Evolutionary conservation across 1,139 yeast genomes (phyloP), one percentile per base, ranked within the genome.

Genomic region (Geotrichum siamense): DNA sequence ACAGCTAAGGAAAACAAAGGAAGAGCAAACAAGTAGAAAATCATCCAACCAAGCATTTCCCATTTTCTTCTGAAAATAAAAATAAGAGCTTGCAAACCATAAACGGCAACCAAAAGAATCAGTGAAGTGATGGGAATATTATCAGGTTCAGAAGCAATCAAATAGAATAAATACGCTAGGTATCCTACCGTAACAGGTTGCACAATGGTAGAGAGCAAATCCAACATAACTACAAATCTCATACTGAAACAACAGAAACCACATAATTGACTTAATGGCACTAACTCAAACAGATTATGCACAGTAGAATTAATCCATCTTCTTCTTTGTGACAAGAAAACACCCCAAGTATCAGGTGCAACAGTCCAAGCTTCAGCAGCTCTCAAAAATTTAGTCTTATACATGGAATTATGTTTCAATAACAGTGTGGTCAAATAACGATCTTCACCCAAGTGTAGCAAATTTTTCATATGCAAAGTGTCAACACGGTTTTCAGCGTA

Each of bases 361-460:
- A 58, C 58, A 2, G 68, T 64, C 44, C 52, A 47, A 13, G 67
- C 64, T 22, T 55, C 51, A 2, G 68, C 68, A 36, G 58, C 61
- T 2, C 64, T 60, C 10, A 56, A 54, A 47, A 64, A 64, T 42
- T 56, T 55, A 43, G 55, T 56, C 29, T 57, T 53, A 61, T 59
- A 55, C 12, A 49, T 50, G 9, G 63, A 55, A 45, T 59, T 63
- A 42, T 56, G 48, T 50, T 63, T 62, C 15, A 67, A 55, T 43
- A 67, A 49, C 42, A 67, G 51, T 0, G 71, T 67, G 2, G 71
- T 67, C 49, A 67, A 51, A 46, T 66, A 68, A 43, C 71, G 63
- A 53, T 67, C 71, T 45, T 67, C 71, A 43, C 71, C 71, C 12
- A 67, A 58, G 45, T 66, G 69, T 38, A 67, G 55, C 55, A 67